Base-by-base conservation (phyloP, 73 alveolate species). In the Symbiodinium natans region DNA sequence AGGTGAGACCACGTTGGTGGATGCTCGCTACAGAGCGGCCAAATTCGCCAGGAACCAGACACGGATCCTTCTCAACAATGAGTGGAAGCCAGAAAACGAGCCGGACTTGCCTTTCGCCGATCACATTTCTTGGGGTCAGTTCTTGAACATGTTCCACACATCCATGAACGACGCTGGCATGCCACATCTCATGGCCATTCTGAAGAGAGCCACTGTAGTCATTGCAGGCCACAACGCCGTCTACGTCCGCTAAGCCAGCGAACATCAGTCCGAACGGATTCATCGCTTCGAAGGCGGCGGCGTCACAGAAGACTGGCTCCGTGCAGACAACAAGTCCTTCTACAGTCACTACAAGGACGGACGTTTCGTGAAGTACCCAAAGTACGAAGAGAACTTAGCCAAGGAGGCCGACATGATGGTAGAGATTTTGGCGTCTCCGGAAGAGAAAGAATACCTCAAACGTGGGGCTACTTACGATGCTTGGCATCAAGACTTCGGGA, bases 361-460 rank as follows among this genome's bases (percentile, higher is more conserved):
- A n/a, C n/a, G n/a, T n/a, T n/a, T n/a, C n/a, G n/a, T n/a, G n/a
- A n/a, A n/a, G n/a, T n/a, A n/a, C n/a, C n/a, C n/a, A n/a, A n/a
- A n/a, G n/a, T n/a, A n/a, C n/a, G n/a, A n/a, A n/a, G n/a, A n/a
- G n/a, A n/a, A n/a, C n/a, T n/a, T n/a, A n/a, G n/a, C n/a, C n/a
- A n/a, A n/a, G n/a, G n/a, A n/a, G n/a, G n/a, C n/a, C n/a, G n/a
- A 11, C n/a, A 41, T 86, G 11, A 84, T 86, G 17, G 59, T 71
- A 3, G 27, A 59, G 40, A 59, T 86, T 2, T 17, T 86, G 71
- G 94, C 82, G 27, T 36, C 94, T 2, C 85, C 94, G 5, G 94
- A 36, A 5, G 59, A 52, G n/a, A 52, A 80, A 2, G 56, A 56
- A 2, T 56, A 19, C 74, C 31, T 56, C 5, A 13, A 19, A 4